phyloP scores from a whole-genome alignment of 192 early-diverging fungal species.

The Gaertneriomyces sp. region DNA sequence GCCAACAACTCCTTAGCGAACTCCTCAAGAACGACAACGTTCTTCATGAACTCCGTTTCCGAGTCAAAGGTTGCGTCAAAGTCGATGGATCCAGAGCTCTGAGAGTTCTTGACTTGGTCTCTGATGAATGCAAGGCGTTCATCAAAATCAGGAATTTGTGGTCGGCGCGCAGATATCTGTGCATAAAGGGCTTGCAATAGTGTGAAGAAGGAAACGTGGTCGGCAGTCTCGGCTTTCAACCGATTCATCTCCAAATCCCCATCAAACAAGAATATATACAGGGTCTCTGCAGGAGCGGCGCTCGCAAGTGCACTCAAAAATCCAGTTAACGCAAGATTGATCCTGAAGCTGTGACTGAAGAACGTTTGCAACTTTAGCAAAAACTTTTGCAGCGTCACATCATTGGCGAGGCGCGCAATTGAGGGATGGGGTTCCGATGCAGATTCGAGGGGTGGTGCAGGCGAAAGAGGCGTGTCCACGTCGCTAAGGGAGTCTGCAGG shows the following conservation, averaged over 20 bases:
- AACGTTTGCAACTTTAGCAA: constrained; percentile 52
- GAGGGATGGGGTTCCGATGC: neutral
- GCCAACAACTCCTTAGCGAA: constrained; percentile 88
- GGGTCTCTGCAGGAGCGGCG: constrained; percentile 36
- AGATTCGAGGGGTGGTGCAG: neutral
- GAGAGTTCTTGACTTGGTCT: neutral
- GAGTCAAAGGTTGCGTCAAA: constrained; percentile 18
- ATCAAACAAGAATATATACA: constrained; percentile 37
- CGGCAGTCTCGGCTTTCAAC: neutral
- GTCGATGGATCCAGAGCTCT: neutral
- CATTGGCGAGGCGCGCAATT: constrained; percentile 25
- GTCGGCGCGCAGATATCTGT: constrained; percentile 66
- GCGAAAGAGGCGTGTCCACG: neutral
- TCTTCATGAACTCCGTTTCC: constrained; percentile 67
- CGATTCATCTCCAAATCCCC: constrained; percentile 22
- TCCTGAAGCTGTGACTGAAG: constrained; percentile 79
- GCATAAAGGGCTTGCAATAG: constrained; percentile 58
- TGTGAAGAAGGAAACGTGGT: constrained; percentile 43
- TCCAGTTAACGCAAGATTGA: constrained; percentile 89
- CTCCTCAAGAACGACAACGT: constrained; percentile 90
- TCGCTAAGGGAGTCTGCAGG: neutral
- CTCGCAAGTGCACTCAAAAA: constrained; percentile 75
- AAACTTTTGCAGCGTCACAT: constrained; percentile 42
- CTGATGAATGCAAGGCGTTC: constrained; percentile 45
- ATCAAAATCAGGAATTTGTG: constrained; percentile 56